phyloP scores from a whole-genome alignment of 345 rosid genomes.

The Ceriops decandra region DNA sequence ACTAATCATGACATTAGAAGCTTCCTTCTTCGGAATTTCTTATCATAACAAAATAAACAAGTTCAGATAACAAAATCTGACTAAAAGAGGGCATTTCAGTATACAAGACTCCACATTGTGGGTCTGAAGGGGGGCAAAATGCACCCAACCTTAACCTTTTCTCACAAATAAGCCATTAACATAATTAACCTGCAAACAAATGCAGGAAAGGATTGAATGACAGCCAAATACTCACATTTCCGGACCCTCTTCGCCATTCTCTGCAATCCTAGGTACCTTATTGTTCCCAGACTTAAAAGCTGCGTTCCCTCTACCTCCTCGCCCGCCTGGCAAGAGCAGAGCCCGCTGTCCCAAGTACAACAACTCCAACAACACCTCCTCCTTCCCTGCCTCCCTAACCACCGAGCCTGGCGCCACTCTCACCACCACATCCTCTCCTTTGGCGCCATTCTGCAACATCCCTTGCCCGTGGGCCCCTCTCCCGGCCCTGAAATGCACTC shows the following conservation, averaged over 20 bases:
- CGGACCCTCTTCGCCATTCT: slow-evolving; percentile 94
- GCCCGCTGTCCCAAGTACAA: slow-evolving; percentile 77
- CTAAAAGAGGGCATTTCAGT: too few relatives aligned
- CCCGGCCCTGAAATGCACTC: slow-evolving; percentile 78
- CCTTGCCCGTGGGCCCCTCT: slow-evolving; percentile 84
- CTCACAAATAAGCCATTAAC: too few relatives aligned
- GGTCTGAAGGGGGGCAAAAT: too few relatives aligned
- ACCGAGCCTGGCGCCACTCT: slow-evolving; percentile 89
- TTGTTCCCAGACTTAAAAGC: slow-evolving; percentile 78
- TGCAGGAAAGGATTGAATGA: neutral
- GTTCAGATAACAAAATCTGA: too few relatives aligned
- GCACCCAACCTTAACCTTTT: too few relatives aligned
- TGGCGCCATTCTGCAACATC: slow-evolving; percentile 62
- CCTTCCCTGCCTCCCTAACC: slow-evolving; percentile 61
- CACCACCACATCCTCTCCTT: slow-evolving; percentile 77
- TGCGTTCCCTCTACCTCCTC: slow-evolving; percentile 96
- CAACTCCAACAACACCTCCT: slow-evolving; percentile 80
- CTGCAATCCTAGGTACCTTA: slow-evolving; percentile 86
- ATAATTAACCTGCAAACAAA: neutral
- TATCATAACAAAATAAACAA: too few relatives aligned
- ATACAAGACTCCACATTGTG: too few relatives aligned
- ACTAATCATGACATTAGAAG: too few relatives aligned
- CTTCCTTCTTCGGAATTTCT: too few relatives aligned
- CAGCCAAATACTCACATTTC: slow-evolving; percentile 66
- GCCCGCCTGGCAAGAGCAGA: slow-evolving; percentile 76